Conservation (phyloP, 805 yeast species). For the Cephaloascus fragrans region DNA sequence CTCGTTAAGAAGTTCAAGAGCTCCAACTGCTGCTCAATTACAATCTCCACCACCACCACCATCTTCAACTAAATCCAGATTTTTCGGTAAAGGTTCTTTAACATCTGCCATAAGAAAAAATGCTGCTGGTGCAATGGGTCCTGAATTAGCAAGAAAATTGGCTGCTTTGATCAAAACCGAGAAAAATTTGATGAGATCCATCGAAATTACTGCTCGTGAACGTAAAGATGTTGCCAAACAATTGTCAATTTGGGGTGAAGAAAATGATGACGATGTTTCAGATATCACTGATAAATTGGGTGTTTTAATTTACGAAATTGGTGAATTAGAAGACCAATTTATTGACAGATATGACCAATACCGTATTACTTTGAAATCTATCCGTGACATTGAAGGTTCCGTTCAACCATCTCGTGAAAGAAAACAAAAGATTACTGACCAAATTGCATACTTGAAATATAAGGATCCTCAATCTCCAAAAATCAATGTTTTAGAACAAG, state of each 20-base stretch:
- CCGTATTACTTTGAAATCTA: slow-evolving; percentile 71
- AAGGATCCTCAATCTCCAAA: slow-evolving; percentile 81
- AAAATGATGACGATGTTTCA: slow-evolving; percentile 75
- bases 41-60: slow-evolving; percentile 95
- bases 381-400: slow-evolving; percentile 78
- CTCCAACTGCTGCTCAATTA: slow-evolving; percentile 95
- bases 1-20: slow-evolving; percentile 89
- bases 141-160: slow-evolving; percentile 68
- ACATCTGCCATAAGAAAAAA: slow-evolving; percentile 55
- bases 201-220: slow-evolving; percentile 70
- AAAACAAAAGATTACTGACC: slow-evolving; percentile 76
- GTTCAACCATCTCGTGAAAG: slow-evolving; percentile 86
- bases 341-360: slow-evolving; percentile 81
- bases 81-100: slow-evolving; percentile 77
- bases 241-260: slow-evolving; percentile 80
- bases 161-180: slow-evolving; percentile 72
- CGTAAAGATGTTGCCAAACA: slow-evolving; percentile 78
- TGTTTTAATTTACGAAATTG: slow-evolving; percentile 71
- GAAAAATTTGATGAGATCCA: slow-evolving; percentile 70
- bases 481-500: slow-evolving; percentile 76
- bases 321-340: slow-evolving; percentile 81
- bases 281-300: slow-evolving; percentile 86
- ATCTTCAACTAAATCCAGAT: slow-evolving; percentile 78
- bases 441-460: slow-evolving; percentile 75
- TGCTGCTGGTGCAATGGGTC: slow-evolving; percentile 74